phyloP scores from a whole-genome alignment of 352 stramenopile species.

The Phytophthora cactorum region DNA sequence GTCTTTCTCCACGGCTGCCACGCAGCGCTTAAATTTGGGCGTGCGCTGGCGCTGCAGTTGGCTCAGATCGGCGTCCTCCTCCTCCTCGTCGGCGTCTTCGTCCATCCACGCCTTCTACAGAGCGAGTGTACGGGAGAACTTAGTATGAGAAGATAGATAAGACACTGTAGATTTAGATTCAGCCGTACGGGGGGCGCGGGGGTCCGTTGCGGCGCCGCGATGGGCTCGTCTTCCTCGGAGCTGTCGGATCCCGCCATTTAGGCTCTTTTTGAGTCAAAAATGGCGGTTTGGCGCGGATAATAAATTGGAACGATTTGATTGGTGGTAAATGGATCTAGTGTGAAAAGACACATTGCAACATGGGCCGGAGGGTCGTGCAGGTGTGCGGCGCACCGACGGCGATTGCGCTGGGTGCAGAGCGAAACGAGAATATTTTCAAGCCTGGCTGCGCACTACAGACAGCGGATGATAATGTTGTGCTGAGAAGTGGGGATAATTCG shows the following conservation, averaged over 20 bases:
- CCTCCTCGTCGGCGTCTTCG: conserved; percentile 81
- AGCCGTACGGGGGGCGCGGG: conserved; percentile 19
- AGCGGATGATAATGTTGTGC: conserved; percentile 6
- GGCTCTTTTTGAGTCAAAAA: conserved; percentile 2
- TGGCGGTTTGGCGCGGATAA: conserved; percentile 10
- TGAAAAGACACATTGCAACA: conserved; percentile 21
- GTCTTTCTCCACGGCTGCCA: conserved; percentile 58
- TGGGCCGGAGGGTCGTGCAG: conserved; percentile 6
- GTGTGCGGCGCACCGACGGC: conserved; percentile 13
- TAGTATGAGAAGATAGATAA: conserved; percentile 6
- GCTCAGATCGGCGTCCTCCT: conserved; percentile 80
- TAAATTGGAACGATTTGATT: neutral
- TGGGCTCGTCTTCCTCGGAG: conserved; percentile 88
- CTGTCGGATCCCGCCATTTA: conserved; percentile 64
- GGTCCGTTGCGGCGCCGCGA: conserved; percentile 32
- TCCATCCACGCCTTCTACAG: conserved; percentile 80
- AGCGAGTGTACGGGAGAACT: neutral
- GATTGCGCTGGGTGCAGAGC: conserved; percentile 16
- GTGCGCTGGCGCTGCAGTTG: conserved; percentile 56
- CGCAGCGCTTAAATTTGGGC: conserved; percentile 71
- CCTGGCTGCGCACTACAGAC: conserved; percentile 4
- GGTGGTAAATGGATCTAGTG: neutral
- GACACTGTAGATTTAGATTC: neutral
- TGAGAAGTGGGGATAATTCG: conserved; percentile 4
- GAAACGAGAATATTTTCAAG: neutral